A percentile compares a stretch with the other conserved stretches of the same genome.
Conservation (phyloP, 2,329 filamentous ascomycete genomes). For the Colletotrichum musicola region DNA sequence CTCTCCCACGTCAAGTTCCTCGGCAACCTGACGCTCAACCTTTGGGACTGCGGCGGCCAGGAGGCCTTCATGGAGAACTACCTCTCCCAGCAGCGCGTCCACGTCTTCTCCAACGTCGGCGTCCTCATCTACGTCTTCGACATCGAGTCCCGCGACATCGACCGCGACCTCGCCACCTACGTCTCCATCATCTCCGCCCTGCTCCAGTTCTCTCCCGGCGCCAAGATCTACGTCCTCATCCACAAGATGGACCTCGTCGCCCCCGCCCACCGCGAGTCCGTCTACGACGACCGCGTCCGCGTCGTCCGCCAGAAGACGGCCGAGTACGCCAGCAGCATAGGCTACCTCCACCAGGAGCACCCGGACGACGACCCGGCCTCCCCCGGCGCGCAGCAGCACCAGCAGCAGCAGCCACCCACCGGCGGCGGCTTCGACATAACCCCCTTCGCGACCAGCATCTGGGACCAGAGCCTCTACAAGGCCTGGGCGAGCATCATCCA, state of each 20-base stretch:
- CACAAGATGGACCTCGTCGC: slow-evolving; percentile 99
- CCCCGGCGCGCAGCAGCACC: slow-evolving; percentile 39
- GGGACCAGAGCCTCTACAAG: slow-evolving; percentile 98
- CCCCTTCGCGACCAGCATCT: slow-evolving; percentile 95
- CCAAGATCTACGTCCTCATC: slow-evolving; percentile 93
- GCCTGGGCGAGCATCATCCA: slow-evolving; percentile 99
- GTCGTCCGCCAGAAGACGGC: slow-evolving; percentile 81
- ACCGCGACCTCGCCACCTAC: slow-evolving; percentile 93
- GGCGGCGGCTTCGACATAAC: slow-evolving; percentile 74
- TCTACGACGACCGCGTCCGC: slow-evolving; percentile 86
- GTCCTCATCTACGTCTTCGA: slow-evolving; percentile 99
- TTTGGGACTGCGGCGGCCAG: slow-evolving; percentile 99
- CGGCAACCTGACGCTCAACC: slow-evolving; percentile 94
- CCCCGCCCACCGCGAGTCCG: slow-evolving; percentile 78
- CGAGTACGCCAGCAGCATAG: slow-evolving; percentile 62
- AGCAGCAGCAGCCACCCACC: slow-evolving; percentile 39
- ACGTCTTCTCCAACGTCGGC: slow-evolving; percentile 96
- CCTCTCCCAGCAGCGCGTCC: slow-evolving; percentile 91
- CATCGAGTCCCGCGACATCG: slow-evolving; percentile 94
- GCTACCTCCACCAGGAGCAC: slow-evolving; percentile 41
- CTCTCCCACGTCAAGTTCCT: slow-evolving; percentile 99
- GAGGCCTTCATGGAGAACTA: slow-evolving; percentile 99
- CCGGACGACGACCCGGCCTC: slow-evolving; percentile 37
- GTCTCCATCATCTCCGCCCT: slow-evolving; percentile 90
- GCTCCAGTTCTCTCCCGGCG: slow-evolving; percentile 82